Evolutionary conservation across 805 yeast genomes (phyloP).

Genomic region (Spathaspora arborariae): DNA sequence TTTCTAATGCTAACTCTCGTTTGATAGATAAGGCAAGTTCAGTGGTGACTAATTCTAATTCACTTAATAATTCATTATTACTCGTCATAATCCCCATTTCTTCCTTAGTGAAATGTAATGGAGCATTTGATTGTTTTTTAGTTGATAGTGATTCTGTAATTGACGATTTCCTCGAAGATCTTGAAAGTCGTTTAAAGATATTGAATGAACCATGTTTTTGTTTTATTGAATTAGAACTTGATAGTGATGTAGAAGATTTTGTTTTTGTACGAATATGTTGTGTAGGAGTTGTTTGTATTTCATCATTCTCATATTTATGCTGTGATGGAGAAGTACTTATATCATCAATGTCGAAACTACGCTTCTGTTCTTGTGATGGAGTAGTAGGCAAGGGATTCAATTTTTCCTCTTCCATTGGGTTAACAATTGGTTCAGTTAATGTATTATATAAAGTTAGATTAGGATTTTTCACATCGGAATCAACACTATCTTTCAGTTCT

Average conservation of each 20-base stretch:
- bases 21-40: conserved; percentile 72
- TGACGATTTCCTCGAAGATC: conserved; percentile 18
- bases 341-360: too few species aligned
- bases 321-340: too few species aligned
- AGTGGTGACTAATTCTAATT: conserved; percentile 62
- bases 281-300: background rate
- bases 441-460: background rate
- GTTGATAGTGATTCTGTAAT: conserved; percentile 3
- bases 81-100: conserved; percentile 62
- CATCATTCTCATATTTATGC: too few species aligned
- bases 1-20: conserved; percentile 62
- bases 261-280: background rate
- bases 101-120: conserved; percentile 46
- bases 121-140: conserved; percentile 5
- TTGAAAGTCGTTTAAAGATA: conserved; percentile 32
- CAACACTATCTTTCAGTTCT: background rate
- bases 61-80: conserved; percentile 55
- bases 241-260: conserved; percentile 21
- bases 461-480: background rate
- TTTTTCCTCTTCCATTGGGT: background rate
- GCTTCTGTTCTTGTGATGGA: too few species aligned
- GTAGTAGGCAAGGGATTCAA: too few species aligned
- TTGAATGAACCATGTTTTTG: conserved; percentile 9
- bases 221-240: conserved; percentile 23
- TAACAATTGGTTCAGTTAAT: background rate